phyloP scores from a whole-genome alignment of 2,329 filamentous ascomycete genomes.

The Sclerotinia sclerotiorum region DNA sequence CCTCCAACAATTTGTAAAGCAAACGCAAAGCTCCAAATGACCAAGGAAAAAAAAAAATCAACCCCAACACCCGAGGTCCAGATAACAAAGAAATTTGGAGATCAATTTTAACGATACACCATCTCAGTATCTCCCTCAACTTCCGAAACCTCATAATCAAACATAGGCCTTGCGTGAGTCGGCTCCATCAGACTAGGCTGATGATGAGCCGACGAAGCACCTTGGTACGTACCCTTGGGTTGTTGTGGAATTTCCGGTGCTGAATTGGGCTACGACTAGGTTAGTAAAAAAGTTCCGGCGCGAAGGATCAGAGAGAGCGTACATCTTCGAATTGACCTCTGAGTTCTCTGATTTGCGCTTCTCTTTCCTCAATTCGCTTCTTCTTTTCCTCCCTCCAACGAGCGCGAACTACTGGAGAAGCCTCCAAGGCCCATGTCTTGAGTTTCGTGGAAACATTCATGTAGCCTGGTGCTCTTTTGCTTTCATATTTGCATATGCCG shows the following conservation, averaged over 20 bases:
- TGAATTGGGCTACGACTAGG: constrained; percentile 20
- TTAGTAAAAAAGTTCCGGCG: constrained; percentile 5
- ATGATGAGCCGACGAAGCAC: constrained; percentile 9
- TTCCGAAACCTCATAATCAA: constrained; percentile 35
- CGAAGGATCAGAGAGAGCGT: constrained; percentile 12
- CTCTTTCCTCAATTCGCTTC: constrained; percentile 30
- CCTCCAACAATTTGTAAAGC: constrained; percentile 27
- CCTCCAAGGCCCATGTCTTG: constrained; percentile 36
- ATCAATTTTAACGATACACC: constrained; percentile 25
- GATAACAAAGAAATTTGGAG: not conserved
- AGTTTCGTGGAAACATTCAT: constrained; percentile 39
- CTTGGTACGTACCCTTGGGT: constrained; percentile 30
- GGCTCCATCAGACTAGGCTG: constrained; percentile 28
- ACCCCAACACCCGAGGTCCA: constrained; percentile 9
- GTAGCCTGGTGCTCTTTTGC: constrained; percentile 62
- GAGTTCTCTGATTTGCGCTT: constrained; percentile 36
- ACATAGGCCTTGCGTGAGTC: constrained; percentile 25
- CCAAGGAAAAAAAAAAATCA: constrained; percentile 6
- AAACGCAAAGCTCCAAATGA: constrained; percentile 10
- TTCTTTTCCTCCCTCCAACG: constrained; percentile 35
- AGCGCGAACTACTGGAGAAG: constrained; percentile 29
- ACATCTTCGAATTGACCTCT: constrained; percentile 26
- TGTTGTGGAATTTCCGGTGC: constrained; percentile 27
- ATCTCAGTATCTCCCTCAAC: constrained; percentile 35
- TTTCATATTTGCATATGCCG: constrained; percentile 70